These are phyloP conservation scores for Cercospora citrullina DNA, from an alignment of 2,329 filamentous ascomycete species.

Conservation along the genomic window DNA sequence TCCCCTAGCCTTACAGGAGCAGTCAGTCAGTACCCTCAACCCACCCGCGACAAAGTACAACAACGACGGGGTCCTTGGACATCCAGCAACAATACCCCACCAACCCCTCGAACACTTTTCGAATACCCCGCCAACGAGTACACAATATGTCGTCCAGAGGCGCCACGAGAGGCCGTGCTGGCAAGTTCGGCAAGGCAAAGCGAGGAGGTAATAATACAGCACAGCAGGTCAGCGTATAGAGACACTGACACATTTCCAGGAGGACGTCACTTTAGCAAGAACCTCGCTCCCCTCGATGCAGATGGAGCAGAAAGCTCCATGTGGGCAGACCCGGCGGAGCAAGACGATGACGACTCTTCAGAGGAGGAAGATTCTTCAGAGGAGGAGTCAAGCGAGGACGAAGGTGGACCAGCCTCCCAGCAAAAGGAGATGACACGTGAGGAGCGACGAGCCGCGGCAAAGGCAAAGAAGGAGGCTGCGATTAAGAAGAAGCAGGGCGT, in stretches of 20 bases:
- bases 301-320: conserved; percentile 88
- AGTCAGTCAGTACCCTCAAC: neutral
- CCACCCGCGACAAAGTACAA: neutral
- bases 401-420: conserved; percentile 41
- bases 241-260: conserved; percentile 54
- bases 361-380: conserved; percentile 51
- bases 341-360: conserved; percentile 55
- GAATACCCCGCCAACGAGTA: conserved; percentile 5
- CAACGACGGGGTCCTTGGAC: too few relatives aligned
- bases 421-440: conserved; percentile 70
- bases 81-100: conserved; percentile 23
- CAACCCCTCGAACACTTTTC: conserved; percentile 8
- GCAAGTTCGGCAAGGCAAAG: conserved; percentile 92
- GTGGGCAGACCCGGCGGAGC: conserved; percentile 65
- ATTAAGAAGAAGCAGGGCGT: conserved; percentile 70
- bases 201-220: conserved; percentile 70
- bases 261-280: conserved; percentile 91
- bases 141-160: conserved; percentile 51
- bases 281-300: conserved; percentile 82
- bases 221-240: neutral
- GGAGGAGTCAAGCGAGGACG: conserved; percentile 45
- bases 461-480: conserved; percentile 87
- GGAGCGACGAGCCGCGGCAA: conserved; percentile 81
- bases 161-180: conserved; percentile 70
- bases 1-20: neutral